Percentiles rank a stretch among this genome's conserved stretches.
Conservation (phyloP, 1,284 basidiomycete species). For the Malassezia arunalokei region DNA sequence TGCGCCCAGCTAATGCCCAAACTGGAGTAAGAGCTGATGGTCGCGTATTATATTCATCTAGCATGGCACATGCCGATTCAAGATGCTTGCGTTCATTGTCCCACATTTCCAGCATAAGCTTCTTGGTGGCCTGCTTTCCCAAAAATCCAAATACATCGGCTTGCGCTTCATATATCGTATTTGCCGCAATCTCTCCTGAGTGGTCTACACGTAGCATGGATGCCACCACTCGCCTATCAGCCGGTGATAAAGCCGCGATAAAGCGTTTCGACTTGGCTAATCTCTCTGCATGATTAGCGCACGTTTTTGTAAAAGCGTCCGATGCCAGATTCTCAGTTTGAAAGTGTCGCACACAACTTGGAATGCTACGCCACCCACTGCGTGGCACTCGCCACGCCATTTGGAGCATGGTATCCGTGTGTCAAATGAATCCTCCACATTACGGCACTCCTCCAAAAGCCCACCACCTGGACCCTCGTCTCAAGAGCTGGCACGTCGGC, state of each 20-base stretch:
- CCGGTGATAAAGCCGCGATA: slow-evolving; percentile 19
- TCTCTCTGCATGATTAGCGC: background rate
- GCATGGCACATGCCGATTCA: slow-evolving; percentile 67
- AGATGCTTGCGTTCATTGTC: slow-evolving; percentile 88
- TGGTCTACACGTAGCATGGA: slow-evolving; percentile 45
- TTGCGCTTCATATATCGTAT: slow-evolving; percentile 45
- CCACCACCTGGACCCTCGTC: too few relatives aligned
- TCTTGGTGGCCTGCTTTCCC: slow-evolving; percentile 25
- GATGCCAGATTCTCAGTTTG: slow-evolving; percentile 21
- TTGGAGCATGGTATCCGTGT: slow-evolving; percentile 19
- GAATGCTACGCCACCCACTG: background rate
- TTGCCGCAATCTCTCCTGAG: slow-evolving; percentile 42
- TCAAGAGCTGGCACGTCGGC: too few relatives aligned
- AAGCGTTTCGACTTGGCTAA: slow-evolving; percentile 18
- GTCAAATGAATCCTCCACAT: too few relatives aligned
- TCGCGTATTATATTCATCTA: slow-evolving; percentile 67
- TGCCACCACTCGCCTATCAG: slow-evolving; percentile 22
- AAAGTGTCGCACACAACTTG: background rate
- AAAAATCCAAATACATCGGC: slow-evolving; percentile 35
- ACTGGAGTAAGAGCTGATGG: slow-evolving; percentile 72
- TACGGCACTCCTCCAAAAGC: too few relatives aligned
- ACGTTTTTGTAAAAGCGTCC: slow-evolving; percentile 21
- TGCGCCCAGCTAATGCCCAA: slow-evolving; percentile 72
- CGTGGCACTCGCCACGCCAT: background rate
- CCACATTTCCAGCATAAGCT: slow-evolving; percentile 67